These are phyloP conservation scores for Tetrapisispora namnaoensis DNA, from an alignment of 805 yeast genomes.

Conservation along the genomic window DNA sequence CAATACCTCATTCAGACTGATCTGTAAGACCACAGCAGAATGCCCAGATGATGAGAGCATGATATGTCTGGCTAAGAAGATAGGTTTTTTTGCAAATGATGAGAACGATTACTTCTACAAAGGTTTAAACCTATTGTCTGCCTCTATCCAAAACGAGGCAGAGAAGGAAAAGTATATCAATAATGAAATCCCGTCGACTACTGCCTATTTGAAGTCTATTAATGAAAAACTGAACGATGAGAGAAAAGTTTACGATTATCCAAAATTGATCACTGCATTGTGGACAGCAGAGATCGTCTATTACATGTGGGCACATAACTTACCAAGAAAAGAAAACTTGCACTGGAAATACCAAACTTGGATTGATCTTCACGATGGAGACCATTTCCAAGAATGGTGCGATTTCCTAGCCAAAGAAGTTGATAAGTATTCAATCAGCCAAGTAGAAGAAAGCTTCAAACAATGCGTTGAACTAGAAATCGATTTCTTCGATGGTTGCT, in stretches of 20 bases:
- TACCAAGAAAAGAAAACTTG: slow-evolving; percentile 25
- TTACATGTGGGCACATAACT: slow-evolving; percentile 41
- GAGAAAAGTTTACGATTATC: slow-evolving; percentile 18
- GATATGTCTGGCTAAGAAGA: slow-evolving; percentile 38
- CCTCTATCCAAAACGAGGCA: slow-evolving; percentile 5
- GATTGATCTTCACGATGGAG: slow-evolving; percentile 44
- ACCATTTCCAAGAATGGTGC: slow-evolving; percentile 40
- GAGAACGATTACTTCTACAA: slow-evolving; percentile 41
- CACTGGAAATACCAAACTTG: slow-evolving; percentile 42
- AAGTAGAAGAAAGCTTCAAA: slow-evolving; percentile 27
- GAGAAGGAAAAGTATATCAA: slow-evolving; percentile 12
- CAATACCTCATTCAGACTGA: slow-evolving; percentile 33
- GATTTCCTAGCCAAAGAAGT: slow-evolving; percentile 37
- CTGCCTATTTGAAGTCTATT: slow-evolving; percentile 28
- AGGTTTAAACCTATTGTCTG: slow-evolving; percentile 21
- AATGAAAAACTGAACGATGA: slow-evolving; percentile 3
- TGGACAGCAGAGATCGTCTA: slow-evolving; percentile 44
- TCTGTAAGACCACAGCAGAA: slow-evolving; percentile 36
- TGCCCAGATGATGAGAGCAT: slow-evolving; percentile 34
- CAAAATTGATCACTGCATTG: slow-evolving; percentile 34
- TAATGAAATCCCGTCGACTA: slow-evolving; percentile 26
- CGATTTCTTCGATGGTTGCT: slow-evolving; percentile 41
- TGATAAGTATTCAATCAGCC: slow-evolving; percentile 26
- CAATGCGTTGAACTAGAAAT: slow-evolving; percentile 34
- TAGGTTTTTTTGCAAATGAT: slow-evolving; percentile 40